Conservation (phyloP, 371 early-diverging fungal genomes). For the Mortierella sp. region DNA sequence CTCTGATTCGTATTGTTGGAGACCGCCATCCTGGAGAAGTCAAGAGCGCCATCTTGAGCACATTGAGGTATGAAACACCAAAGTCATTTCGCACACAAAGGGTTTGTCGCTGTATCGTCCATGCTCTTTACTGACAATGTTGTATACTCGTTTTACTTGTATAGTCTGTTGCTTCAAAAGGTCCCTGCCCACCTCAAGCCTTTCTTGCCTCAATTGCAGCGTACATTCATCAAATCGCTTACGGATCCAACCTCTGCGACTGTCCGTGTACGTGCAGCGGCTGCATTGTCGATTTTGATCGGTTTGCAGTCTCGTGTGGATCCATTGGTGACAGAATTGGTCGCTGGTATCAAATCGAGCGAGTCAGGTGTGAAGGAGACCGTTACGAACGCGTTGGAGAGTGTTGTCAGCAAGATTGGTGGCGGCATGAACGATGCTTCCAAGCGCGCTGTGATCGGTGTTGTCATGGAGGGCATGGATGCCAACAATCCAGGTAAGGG, state of each 20-base stretch:
- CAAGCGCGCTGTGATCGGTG: constrained; percentile 64
- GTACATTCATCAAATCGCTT: constrained; percentile 94
- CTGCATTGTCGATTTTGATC: constrained; percentile 83
- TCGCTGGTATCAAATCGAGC: constrained; percentile 75
- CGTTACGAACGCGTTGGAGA: constrained; percentile 75
- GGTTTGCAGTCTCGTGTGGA: constrained; percentile 87
- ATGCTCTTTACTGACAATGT: constrained; percentile 1
- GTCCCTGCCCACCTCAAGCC: constrained; percentile 91
- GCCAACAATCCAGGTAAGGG: constrained; percentile 52
- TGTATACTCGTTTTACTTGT: not conserved
- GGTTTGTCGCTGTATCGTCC: not conserved
- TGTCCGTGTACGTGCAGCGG: constrained; percentile 83
- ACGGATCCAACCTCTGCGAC: constrained; percentile 77
- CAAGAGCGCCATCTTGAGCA: constrained; percentile 90
- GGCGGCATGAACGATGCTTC: constrained; percentile 69
- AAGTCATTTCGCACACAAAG: too few relatives aligned
- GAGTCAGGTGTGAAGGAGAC: constrained; percentile 66
- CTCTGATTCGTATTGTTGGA: constrained; percentile 96
- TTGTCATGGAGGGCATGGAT: constrained; percentile 60
- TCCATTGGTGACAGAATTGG: constrained; percentile 86
- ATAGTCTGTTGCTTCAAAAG: constrained; percentile 77
- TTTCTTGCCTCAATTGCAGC: constrained; percentile 97
- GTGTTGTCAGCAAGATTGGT: constrained; percentile 65
- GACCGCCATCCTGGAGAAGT: constrained; percentile 93
- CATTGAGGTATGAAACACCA: constrained; percentile 66